These are phyloP conservation scores for Leucosporidium creatinivorum DNA, from an alignment of 768 basidiomycete species.

Conservation along the genomic window DNA sequence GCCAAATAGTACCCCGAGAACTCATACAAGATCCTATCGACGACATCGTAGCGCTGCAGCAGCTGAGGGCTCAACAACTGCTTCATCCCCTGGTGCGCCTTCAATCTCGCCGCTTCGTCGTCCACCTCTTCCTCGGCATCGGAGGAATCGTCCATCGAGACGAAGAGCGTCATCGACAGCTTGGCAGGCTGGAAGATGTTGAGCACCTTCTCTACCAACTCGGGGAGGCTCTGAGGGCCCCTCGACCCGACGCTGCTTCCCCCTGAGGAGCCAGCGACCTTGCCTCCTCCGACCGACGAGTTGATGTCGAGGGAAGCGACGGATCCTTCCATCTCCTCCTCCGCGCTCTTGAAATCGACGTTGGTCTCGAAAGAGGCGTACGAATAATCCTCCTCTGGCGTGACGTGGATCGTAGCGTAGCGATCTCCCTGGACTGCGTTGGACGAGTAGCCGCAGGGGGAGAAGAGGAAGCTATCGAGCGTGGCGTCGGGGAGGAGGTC, in stretches of 20 bases:
- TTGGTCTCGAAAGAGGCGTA: constrained; percentile 99
- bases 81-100: constrained; percentile 29
- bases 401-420: constrained; percentile 97
- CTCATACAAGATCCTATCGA: constrained; percentile 97
- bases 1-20: constrained; percentile 40
- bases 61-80: constrained; percentile 43
- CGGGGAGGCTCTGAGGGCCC: constrained; percentile 46
- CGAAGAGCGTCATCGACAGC: constrained; percentile 80
- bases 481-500: constrained; percentile 74
- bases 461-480: constrained; percentile 86
- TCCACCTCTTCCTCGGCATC: constrained; percentile 40
- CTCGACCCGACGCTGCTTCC: neutral
- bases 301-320: neutral
- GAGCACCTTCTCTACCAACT: constrained; percentile 79
- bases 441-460: constrained; percentile 91
- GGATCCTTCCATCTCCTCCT: neutral
- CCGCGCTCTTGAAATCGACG: constrained; percentile 50
- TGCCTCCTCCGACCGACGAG: neutral
- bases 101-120: constrained; percentile 37
- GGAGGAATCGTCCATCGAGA: constrained; percentile 47
- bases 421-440: constrained; percentile 84
- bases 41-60: constrained; percentile 57
- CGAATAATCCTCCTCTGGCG: constrained; percentile 95
- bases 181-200: constrained; percentile 84
- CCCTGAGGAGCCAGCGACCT: constrained; percentile 39